These are phyloP conservation scores for Suillus lakei DNA, from an alignment of 768 basidiomycete species.

Conservation along the genomic window DNA sequence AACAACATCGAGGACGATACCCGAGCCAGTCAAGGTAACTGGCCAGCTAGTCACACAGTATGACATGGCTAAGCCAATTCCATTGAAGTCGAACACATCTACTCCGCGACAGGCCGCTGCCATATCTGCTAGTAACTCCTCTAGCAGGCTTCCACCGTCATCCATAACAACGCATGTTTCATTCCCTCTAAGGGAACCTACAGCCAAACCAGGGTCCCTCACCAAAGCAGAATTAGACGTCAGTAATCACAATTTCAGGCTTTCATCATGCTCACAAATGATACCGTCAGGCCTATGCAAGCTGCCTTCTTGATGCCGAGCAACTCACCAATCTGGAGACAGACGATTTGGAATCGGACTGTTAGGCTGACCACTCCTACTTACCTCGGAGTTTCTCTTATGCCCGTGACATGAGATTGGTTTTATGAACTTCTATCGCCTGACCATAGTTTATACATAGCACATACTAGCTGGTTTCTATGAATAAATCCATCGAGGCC, in stretches of 20 bases:
- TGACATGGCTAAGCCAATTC: background rate
- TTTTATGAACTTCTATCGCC: background rate
- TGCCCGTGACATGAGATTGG: background rate
- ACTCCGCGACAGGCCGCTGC: background rate
- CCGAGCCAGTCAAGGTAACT: background rate
- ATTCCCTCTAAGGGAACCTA: background rate
- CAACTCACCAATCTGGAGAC: slow-evolving; percentile 39
- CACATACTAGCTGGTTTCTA: background rate
- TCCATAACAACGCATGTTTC: background rate
- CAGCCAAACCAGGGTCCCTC: background rate
- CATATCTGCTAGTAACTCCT: background rate
- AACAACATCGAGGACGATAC: too few relatives aligned
- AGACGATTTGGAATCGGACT: slow-evolving; percentile 33
- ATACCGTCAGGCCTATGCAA: slow-evolving; percentile 32
- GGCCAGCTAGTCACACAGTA: background rate
- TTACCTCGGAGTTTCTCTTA: background rate
- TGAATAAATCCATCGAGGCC: background rate
- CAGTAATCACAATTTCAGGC: background rate
- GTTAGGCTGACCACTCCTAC: slow-evolving; percentile 20
- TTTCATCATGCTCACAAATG: background rate
- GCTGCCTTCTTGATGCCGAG: slow-evolving; percentile 41
- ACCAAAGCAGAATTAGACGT: slow-evolving; percentile 29
- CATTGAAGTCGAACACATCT: background rate
- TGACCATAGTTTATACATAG: background rate
- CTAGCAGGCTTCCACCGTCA: background rate